These are phyloP conservation scores for Claviceps sp. DNA, from an alignment of 2,329 filamentous ascomycete genomes.

Conservation along the genomic window DNA sequence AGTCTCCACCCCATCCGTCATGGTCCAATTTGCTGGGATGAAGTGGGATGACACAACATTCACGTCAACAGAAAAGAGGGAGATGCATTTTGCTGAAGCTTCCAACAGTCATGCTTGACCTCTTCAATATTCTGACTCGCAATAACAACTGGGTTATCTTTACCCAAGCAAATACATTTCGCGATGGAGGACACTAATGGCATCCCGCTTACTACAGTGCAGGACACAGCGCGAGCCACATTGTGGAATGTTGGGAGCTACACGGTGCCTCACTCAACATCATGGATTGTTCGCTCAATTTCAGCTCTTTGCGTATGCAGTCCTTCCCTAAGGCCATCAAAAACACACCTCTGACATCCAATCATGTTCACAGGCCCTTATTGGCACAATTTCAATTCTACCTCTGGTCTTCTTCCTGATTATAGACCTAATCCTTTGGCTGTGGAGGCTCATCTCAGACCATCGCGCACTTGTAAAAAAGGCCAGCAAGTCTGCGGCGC, in stretches of 20 bases:
- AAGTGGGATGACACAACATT: too few species aligned
- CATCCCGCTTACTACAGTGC: slow-evolving; percentile 11
- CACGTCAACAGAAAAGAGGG: neutral
- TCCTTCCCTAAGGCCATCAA: neutral
- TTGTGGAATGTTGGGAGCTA: slow-evolving; percentile 15
- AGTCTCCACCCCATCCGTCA: neutral
- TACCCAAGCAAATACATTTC: neutral
- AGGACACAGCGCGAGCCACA: slow-evolving; percentile 10
- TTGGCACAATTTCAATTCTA: slow-evolving; percentile 32
- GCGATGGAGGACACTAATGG: neutral
- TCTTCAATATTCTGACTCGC: neutral
- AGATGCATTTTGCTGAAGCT: neutral
- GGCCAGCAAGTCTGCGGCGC: neutral
- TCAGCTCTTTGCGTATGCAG: slow-evolving; percentile 25
- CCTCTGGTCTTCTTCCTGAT: slow-evolving; percentile 34
- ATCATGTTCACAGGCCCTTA: slow-evolving; percentile 20
- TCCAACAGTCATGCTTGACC: neutral
- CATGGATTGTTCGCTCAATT: slow-evolving; percentile 21
- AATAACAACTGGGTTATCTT: neutral
- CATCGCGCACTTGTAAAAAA: slow-evolving; percentile 3
- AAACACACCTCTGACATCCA: slow-evolving; percentile 4
- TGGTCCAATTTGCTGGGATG: neutral
- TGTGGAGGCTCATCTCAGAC: slow-evolving; percentile 30
- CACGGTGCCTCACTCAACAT: slow-evolving; percentile 16
- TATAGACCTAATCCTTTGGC: slow-evolving; percentile 39